Conservation (phyloP, 805 yeast species). For the Candida nitratophila region DNA sequence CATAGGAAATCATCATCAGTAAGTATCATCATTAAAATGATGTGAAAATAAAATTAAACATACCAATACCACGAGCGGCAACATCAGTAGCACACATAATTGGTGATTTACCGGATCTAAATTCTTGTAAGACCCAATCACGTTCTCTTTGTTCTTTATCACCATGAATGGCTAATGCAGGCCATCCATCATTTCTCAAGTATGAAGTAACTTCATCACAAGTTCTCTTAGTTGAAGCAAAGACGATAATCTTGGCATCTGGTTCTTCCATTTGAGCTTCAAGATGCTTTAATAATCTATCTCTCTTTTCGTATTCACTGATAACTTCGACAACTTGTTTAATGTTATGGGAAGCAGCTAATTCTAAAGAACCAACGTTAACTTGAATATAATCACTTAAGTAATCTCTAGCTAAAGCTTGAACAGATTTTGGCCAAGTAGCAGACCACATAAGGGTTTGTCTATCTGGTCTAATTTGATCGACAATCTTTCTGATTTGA, state of each 20-base stretch:
- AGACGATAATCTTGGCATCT: constrained; percentile 74
- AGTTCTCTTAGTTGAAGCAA: constrained; percentile 95
- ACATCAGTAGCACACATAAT: constrained; percentile 99
- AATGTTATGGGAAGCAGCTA: constrained; percentile 94
- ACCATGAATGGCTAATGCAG: constrained; percentile 97
- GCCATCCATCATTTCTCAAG: constrained; percentile 96
- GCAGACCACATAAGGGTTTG: constrained; percentile 99
- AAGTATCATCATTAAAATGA: neutral
- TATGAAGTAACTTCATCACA: constrained; percentile 93
- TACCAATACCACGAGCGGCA: constrained; percentile 99
- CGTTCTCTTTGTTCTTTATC: constrained; percentile 97
- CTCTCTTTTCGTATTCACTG: constrained; percentile 90
- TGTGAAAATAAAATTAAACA: constrained; percentile 34
- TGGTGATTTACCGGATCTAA: constrained; percentile 87
- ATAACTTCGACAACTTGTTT: constrained; percentile 90
- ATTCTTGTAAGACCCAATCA: constrained; percentile 96
- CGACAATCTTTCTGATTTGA: constrained; percentile 94
- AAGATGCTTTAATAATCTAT: constrained; percentile 75
- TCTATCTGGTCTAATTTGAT: constrained; percentile 97
- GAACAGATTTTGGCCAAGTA: constrained; percentile 99
- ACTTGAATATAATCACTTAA: constrained; percentile 92
- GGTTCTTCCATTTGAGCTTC: constrained; percentile 69
- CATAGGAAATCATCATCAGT: neutral
- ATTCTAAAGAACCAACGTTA: constrained; percentile 90
- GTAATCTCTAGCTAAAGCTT: constrained; percentile 86